Evolutionary conservation across 257 asterid genomes (phyloP), one percentile per base, ranked within the genome.

Genomic region (Petunia secreta): DNA sequence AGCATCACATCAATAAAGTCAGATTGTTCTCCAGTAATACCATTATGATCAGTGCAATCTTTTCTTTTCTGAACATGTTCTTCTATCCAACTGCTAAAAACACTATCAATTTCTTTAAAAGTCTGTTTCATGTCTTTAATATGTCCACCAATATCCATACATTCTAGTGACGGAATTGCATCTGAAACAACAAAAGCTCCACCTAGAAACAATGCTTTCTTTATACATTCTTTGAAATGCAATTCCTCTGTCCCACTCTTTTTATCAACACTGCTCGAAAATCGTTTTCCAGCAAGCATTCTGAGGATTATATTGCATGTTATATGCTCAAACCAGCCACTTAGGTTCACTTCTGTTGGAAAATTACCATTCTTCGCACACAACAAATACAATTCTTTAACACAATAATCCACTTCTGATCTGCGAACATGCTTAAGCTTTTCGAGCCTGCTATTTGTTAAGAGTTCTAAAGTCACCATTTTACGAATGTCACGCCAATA

Each of bases 71-170:
- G 75, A 7, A 84, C 63, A 53, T 86, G 90, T 52, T 90, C 90
- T 7, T 80, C 78, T 52, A 90, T 65, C 97, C 97, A 91, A 4
- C 40, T 80, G 37, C 73, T 86, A 46, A 91, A 58, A 0, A 88
- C 82, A n/a, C n/a, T 58, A 77, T 91, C 91, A 10, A 90, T 79
- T 52, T 82, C 83, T 39, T 84, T 81, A 5, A 67, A 80, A 15
- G 83, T 77, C 43, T 80, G 53, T 75, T 90, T 91, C 92, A 90
- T 87, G 10, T 63, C 77, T 67, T 82, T 90, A 71, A 89, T 64
- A 14, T 87, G 82, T 1, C 97, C 93, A 46, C 91, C 91, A 39
- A 90, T 81, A 53, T 91, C 97, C 83, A 91, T 44, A 92, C 94
- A 91, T 68, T 87, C 91, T 13, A 89, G 76, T 3, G 63, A 81